Evolutionary conservation across 768 basidiomycete species (phyloP).

Genomic region (Mycena amicta): DNA sequence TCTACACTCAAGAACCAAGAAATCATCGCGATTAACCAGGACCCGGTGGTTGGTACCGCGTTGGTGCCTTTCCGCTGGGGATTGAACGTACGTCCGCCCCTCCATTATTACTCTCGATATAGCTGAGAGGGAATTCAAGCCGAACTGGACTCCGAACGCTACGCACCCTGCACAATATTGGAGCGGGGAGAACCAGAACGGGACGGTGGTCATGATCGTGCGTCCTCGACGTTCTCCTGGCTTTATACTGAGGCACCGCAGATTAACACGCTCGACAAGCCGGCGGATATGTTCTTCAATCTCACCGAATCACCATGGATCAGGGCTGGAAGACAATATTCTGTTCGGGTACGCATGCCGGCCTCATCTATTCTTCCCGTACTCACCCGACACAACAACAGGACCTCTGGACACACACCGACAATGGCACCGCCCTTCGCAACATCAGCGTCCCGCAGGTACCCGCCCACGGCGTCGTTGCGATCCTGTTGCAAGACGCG

Average conservation of each 20-base stretch:
- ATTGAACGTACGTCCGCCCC: slow-evolving; percentile 55
- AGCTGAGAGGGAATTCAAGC: slow-evolving; percentile 29
- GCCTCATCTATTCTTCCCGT: too few relatives aligned
- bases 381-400: too few relatives aligned
- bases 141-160: slow-evolving; percentile 43
- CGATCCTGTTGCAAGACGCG: slow-evolving; percentile 63
- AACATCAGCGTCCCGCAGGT: slow-evolving; percentile 56
- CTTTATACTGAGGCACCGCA: slow-evolving; percentile 24
- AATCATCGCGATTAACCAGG: slow-evolving; percentile 72
- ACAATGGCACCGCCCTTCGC: slow-evolving; percentile 67
- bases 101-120: too few relatives aligned
- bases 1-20: slow-evolving; percentile 63
- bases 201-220: slow-evolving; percentile 70
- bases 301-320: slow-evolving; percentile 74
- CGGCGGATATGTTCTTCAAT: slow-evolving; percentile 61
- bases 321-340: slow-evolving; percentile 64
- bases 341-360: slow-evolving; percentile 61
- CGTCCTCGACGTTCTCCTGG: neutral
- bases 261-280: slow-evolving; percentile 62
- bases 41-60: slow-evolving; percentile 59
- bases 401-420: slow-evolving; percentile 75
- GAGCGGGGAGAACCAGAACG: slow-evolving; percentile 67
- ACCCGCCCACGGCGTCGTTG: slow-evolving; percentile 71
- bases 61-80: slow-evolving; percentile 74
- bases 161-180: slow-evolving; percentile 71